Evolutionary conservation across 1,139 yeast genomes (phyloP), one percentile per base, ranked within the genome.

Genomic region (Diutina rugosa): DNA sequence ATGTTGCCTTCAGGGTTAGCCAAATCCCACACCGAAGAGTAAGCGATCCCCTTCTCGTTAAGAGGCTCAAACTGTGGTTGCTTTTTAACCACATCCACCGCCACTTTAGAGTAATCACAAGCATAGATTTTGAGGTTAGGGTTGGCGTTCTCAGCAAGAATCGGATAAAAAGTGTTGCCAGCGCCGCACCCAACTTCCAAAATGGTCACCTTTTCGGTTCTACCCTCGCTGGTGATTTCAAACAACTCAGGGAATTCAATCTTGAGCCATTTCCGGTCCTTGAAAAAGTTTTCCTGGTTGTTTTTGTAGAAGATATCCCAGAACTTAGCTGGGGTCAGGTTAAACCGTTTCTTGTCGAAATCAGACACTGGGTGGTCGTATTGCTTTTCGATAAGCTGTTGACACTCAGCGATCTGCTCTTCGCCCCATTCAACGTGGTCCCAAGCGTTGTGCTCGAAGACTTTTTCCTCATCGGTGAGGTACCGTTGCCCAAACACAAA

Each of bases 351-450:
- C 70, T 88, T 90, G 67, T 93, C 96, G 65, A 87, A 88, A 3
- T 87, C 96, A 55, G 82, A 77, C 16, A 95, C 99, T 0, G 98
- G 98, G 57, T 77, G 73, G 54, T 85, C 90, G 60, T 81, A 80
- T 67, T 93, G 99, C 61, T 82, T 80, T 14, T 80, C 72, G 35
- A 93, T 87, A 69, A 85, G 82, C 62, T 78, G 84, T 66, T 87
- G 79, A 2, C 97, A 97, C 62, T 85, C 83, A 26, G 75, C 68
- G 35, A 85, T 72, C 67, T 95, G 98, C 63, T 90, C 96, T 55
- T 87, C 90, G 55, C 96, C 98, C 97, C 97, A 91, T 66, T 90
- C 97, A 26, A 90, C 97, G 67, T 95, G 96, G 68, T 93, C 99
- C 85, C 99, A 93, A 0, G 99, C 99, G 69, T 93, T 93, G 67